Evolutionary conservation across 768 basidiomycete genomes (phyloP).

Genomic region (Boletus insuetus): DNA sequence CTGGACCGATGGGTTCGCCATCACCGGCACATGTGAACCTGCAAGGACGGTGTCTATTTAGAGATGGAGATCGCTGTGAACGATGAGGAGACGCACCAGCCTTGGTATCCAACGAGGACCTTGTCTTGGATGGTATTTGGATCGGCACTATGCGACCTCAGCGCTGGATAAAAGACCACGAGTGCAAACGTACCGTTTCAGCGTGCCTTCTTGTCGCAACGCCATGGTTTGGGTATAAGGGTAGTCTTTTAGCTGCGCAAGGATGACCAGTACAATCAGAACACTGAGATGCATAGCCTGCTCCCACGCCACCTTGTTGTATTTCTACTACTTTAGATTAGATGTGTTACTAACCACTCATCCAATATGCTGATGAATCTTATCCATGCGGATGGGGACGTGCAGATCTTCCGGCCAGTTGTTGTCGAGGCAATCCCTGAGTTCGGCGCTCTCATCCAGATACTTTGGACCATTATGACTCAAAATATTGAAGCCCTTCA

Average conservation of each 20-base stretch:
- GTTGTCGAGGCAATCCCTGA: not conserved
- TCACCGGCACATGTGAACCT: slow-evolving; percentile 77
- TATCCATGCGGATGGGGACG: not conserved
- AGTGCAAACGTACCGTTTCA: not conserved
- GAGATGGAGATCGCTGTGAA: not conserved
- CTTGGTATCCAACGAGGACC: slow-evolving; percentile 83
- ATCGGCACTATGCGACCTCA: slow-evolving; percentile 44
- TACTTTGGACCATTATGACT: no score
- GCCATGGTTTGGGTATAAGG: not conserved
- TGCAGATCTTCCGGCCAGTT: not conserved
- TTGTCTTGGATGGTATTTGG: slow-evolving; percentile 81
- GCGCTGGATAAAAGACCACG: not conserved
- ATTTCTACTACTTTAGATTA: no score
- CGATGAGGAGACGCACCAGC: slow-evolving; percentile 49
- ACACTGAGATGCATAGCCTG: no score
- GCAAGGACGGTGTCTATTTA: not conserved
- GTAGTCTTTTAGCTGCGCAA: no score
- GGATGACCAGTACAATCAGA: no score
- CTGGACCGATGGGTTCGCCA: slow-evolving; percentile 63
- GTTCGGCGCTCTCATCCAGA: not conserved
- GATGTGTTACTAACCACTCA: not conserved
- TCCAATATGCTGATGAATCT: not conserved
- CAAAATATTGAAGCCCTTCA: no score
- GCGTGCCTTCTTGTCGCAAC: not conserved
- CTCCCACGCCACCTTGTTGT: no score